A percentile compares a stretch with the other conserved stretches of the same genome.
Evolutionary conservation across 2,329 filamentous ascomycete genomes (phyloP).

Genomic region (Sclerotinia nivalis): DNA sequence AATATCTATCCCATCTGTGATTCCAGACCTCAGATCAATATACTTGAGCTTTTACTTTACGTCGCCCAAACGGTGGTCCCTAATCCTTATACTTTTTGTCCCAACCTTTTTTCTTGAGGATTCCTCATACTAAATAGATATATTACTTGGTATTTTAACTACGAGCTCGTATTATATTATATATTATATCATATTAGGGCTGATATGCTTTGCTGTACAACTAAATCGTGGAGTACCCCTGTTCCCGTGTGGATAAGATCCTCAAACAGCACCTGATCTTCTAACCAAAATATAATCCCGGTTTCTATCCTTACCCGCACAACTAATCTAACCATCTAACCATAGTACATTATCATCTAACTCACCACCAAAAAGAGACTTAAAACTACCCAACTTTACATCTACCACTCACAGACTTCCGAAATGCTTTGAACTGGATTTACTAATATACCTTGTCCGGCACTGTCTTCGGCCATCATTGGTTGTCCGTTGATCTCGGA

Average conservation of each 20-base stretch:
- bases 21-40: constrained; percentile 10
- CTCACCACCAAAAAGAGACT: not conserved
- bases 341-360: constrained; percentile 10
- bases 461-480: constrained; percentile 21
- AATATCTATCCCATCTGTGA: not conserved
- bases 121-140: too few relatives aligned
- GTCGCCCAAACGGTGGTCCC: not conserved
- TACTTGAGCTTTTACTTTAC: constrained; percentile 1
- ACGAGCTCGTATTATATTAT: constrained; percentile 1
- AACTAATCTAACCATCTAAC: not conserved
- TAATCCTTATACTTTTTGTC: not conserved
- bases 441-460: not conserved
- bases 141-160: constrained; percentile 3
- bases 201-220: constrained; percentile 38
- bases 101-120: not conserved
- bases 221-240: constrained; percentile 34
- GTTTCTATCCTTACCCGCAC: constrained; percentile 16
- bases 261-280: constrained; percentile 40
- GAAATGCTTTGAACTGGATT: not conserved
- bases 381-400: not conserved
- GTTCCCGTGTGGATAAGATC: constrained; percentile 35
- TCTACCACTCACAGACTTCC: not conserved
- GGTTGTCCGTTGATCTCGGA: constrained; percentile 31
- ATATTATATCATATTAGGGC: constrained; percentile 33
- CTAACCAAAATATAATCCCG: constrained; percentile 37